Evolutionary conservation across 331 rosid genomes (phyloP).

Genomic region (Phaseolus coccineus): DNA sequence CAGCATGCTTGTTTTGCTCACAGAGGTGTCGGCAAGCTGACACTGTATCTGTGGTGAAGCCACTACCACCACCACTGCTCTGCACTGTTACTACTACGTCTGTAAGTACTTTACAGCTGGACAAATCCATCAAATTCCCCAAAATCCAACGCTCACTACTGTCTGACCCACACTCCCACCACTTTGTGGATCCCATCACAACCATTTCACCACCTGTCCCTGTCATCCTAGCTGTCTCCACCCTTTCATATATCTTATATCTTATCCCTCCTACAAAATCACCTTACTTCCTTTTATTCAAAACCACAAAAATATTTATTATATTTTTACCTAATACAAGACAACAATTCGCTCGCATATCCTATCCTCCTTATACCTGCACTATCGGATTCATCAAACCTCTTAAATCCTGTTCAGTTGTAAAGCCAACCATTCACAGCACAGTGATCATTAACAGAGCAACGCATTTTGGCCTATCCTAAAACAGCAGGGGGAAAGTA

Average conservation of each 20-base stretch:
- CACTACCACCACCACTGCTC: background rate
- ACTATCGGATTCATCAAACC: too few species aligned
- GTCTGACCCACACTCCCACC: slow-evolving; percentile 7
- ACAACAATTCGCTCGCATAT: too few species aligned
- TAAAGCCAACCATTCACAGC: too few species aligned
- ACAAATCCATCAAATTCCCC: slow-evolving; percentile 23
- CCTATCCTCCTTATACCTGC: too few species aligned
- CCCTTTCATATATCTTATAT: slow-evolving; percentile 6
- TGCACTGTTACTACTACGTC: background rate
- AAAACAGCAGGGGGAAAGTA: too few species aligned
- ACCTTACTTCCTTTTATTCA: too few species aligned
- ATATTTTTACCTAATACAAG: too few species aligned
- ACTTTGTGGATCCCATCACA: slow-evolving; percentile 29
- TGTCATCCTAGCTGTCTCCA: slow-evolving; percentile 53
- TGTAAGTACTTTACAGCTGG: slow-evolving; percentile 54
- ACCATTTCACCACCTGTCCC: slow-evolving; percentile 49
- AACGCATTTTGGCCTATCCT: too few species aligned
- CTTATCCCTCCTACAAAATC: background rate
- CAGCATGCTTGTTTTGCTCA: background rate
- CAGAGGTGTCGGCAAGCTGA: slow-evolving; percentile 49
- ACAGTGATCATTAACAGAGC: too few species aligned
- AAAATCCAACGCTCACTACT: slow-evolving; percentile 56
- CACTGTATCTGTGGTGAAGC: background rate
- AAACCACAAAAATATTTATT: too few species aligned
- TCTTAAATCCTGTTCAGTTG: too few species aligned